Percentiles rank a stretch among this genome's conserved stretches.
Conservation (phyloP, 192 early-diverging fungal species). For the Paraglomus occultum region DNA sequence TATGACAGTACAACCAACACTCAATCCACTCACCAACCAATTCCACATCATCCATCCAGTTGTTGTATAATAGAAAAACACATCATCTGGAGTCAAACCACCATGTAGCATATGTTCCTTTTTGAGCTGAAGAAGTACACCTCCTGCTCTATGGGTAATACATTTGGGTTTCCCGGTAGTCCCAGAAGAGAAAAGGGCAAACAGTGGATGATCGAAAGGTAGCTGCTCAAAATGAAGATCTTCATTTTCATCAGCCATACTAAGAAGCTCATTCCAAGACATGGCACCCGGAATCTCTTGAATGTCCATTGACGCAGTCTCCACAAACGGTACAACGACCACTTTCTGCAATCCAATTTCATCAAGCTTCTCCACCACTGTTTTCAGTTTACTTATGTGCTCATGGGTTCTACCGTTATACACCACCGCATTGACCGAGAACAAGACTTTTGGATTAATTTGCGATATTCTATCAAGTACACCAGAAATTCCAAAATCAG, state of each 20-base stretch:
- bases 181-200: constrained; percentile 91
- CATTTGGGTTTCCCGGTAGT: constrained; percentile 97
- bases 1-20: constrained; percentile 75
- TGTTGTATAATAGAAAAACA: constrained; percentile 87
- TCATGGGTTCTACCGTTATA: constrained; percentile 89
- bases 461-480: constrained; percentile 93
- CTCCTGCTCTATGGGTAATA: constrained; percentile 91
- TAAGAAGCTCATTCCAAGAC: constrained; percentile 54
- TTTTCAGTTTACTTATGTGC: constrained; percentile 71
- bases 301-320: constrained; percentile 34
- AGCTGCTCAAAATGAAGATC: constrained; percentile 77
- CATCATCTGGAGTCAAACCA: constrained; percentile 68
- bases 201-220: constrained; percentile 88
- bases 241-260: constrained; percentile 32
- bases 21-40: constrained; percentile 87
- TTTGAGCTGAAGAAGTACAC: constrained; percentile 86
- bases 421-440: constrained; percentile 87
- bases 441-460: constrained; percentile 86
- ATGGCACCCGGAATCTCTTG: constrained; percentile 28
- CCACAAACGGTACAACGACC: constrained; percentile 77
- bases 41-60: constrained; percentile 99
- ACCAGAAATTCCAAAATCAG: constrained; percentile 90
- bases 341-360: constrained; percentile 70
- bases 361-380: constrained; percentile 61
- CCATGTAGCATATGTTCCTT: constrained; percentile 94